These are phyloP conservation scores for Butyriboletus loyo DNA, from an alignment of 768 basidiomycete genomes.

Conservation along the genomic window DNA sequence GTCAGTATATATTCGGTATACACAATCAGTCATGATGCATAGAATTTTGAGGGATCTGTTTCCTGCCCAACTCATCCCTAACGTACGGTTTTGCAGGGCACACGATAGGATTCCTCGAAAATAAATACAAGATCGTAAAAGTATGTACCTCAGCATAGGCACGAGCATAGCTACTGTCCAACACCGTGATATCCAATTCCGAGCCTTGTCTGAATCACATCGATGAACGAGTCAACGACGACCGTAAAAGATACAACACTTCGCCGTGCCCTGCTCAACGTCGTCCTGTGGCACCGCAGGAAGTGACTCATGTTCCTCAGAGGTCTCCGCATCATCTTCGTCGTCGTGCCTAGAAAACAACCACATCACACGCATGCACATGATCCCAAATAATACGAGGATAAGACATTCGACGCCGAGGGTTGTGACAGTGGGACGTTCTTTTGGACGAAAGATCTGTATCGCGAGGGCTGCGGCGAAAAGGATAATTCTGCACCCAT, in stretches of 20 bases:
- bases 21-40: too few species aligned
- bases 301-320: not conserved
- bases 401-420: constrained; percentile 9
- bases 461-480: constrained; percentile 5
- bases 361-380: not conserved
- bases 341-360: not conserved
- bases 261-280: not conserved
- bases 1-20: too few species aligned
- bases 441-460: constrained; percentile 9
- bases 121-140: not conserved
- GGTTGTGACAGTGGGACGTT: not conserved
- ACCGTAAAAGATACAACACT: not conserved
- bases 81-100: too few species aligned
- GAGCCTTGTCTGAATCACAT: not conserved
- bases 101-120: not conserved
- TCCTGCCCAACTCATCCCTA: too few species aligned
- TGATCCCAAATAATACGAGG: not conserved
- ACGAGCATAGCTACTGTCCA: not conserved
- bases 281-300: not conserved
- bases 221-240: not conserved
- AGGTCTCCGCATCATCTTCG: not conserved
- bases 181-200: not conserved
- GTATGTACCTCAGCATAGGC: not conserved
- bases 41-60: too few species aligned
- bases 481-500: constrained; percentile 3